Base-by-base conservation (phyloP, 2,329 filamentous ascomycete genomes). In the Pseudogymnoascus sp. region DNA sequence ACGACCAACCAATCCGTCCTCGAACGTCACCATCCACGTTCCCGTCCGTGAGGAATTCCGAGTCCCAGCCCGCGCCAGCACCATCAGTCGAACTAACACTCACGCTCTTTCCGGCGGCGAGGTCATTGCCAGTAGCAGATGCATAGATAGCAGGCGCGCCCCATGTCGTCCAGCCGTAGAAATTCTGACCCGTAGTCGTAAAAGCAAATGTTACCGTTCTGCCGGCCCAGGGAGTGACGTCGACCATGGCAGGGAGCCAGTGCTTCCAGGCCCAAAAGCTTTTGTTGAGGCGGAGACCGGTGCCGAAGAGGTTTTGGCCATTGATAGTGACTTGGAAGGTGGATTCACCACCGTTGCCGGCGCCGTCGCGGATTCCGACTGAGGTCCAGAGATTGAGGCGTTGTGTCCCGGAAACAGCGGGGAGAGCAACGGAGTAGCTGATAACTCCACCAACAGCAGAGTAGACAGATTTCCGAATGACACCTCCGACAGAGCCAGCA, bases 321-420 rank as follows among this genome's bases (percentile, higher is more conserved):
- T 66, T 65, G 16, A 63, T 59, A 1, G 59, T 60, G 2, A 43
- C 65, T 61, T 66, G 65, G 28, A 66, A 66, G 6, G 59, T 31
- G 2, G 40, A 60, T 60, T 65, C 63, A 31, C 65, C 64, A 12
- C 65, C 65, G 28, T 59, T 55, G 5, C 65, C 65, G 2, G 64
- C 65, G 4, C 64, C 65, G 40, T 66, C 65, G 35, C 63, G 63
- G 33, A 66, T 65, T 21, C 64, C 65, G 12, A 66, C 37, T 14
- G 65, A 66, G 1, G 64, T 62, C 65, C 65, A 66, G 31, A 66
- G 62, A 58, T 65, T 65, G 5, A 66, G 61, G 9, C 65, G 59
- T 35, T 66, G 59, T 16, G 40, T 43, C 3, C 37, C 49, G 5
- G 60, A 35, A 4, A 66, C 62, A 6, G 45, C 5, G 38, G 65